Evolutionary conservation across 495 filamentous ascomycete species (phyloP).

Genomic region (Aspergillus panamensis): DNA sequence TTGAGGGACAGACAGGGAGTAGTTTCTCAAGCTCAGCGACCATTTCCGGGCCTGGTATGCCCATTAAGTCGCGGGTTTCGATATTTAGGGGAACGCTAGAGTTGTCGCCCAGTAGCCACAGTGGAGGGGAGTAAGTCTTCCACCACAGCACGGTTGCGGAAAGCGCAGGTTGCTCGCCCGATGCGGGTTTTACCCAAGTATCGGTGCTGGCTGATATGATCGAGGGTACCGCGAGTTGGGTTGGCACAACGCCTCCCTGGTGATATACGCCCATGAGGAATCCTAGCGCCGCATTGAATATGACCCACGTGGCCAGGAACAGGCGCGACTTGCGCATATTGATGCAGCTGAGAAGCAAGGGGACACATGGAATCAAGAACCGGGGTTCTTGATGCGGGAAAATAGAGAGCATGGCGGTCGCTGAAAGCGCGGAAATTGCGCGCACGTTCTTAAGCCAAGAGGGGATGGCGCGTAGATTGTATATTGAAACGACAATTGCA

Average conservation of each 20-base stretch:
- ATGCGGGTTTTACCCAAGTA: constrained; percentile 9
- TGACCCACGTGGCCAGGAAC: constrained; percentile 69
- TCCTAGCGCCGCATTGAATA: constrained; percentile 77
- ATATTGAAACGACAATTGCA: constrained; percentile 57
- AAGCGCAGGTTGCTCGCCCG: constrained; percentile 43
- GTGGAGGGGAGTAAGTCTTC: constrained; percentile 94
- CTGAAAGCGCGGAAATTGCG: constrained; percentile 73
- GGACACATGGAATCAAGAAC: constrained; percentile 84
- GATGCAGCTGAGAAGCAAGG: constrained; percentile 81
- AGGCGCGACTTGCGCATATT: constrained; percentile 60
- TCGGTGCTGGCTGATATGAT: constrained; percentile 28
- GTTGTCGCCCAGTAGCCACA: constrained; percentile 82
- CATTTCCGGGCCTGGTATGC: constrained; percentile 60
- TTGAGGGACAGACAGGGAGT: constrained; percentile 51
- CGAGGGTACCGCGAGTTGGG: constrained; percentile 57
- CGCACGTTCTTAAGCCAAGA: constrained; percentile 49
- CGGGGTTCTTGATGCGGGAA: constrained; percentile 94
- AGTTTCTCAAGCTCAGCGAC: constrained; percentile 51
- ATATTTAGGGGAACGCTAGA: constrained; percentile 52
- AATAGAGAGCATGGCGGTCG: constrained; percentile 71
- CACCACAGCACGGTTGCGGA: constrained; percentile 78
- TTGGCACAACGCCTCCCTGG: constrained; percentile 86
- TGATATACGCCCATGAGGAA: constrained; percentile 89
- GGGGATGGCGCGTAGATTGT: constrained; percentile 47
- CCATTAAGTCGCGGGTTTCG: constrained; percentile 79